Evolutionary conservation across 768 basidiomycete genomes (phyloP).

Genomic region (Termitomyces eurrhizus): DNA sequence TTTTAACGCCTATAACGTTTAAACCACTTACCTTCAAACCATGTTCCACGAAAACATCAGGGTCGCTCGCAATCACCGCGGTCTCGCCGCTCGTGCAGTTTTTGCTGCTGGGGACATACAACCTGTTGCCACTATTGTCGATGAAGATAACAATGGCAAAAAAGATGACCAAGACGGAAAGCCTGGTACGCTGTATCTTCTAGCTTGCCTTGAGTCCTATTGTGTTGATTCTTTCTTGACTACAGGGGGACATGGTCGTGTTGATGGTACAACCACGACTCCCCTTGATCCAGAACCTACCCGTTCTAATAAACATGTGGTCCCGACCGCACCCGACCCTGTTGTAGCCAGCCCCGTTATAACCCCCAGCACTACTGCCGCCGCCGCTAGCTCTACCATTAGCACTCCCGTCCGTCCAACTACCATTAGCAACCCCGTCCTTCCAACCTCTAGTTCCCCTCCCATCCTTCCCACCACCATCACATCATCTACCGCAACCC

Average conservation of each 20-base stretch:
- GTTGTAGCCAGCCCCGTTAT: not conserved
- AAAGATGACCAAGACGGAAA: too few relatives aligned
- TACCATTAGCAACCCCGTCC: not conserved
- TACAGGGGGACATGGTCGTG: not conserved
- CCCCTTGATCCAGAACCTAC: not conserved
- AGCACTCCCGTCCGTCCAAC: not conserved
- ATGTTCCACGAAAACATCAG: slow-evolving; percentile 12
- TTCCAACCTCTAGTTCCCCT: not conserved
- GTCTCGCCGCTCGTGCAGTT: slow-evolving; percentile 9
- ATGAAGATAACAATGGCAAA: not conserved
- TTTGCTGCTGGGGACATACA: not conserved
- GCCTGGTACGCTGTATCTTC: not conserved
- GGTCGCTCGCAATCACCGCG: not conserved
- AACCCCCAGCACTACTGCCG: not conserved
- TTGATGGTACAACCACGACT: too few relatives aligned
- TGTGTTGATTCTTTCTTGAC: not conserved
- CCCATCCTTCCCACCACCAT: not conserved
- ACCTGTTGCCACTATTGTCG: not conserved
- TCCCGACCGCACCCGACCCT: not conserved
- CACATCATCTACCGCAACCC: not conserved
- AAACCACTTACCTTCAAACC: not conserved
- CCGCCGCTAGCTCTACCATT: not conserved
- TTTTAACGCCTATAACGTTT: slow-evolving; percentile 9
- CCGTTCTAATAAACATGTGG: not conserved
- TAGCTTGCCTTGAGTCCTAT: not conserved